Evolutionary conservation across 768 basidiomycete genomes (phyloP), one percentile per base, ranked within the genome.

Genomic region (Tylopilus plumbeoviolaceoides): DNA sequence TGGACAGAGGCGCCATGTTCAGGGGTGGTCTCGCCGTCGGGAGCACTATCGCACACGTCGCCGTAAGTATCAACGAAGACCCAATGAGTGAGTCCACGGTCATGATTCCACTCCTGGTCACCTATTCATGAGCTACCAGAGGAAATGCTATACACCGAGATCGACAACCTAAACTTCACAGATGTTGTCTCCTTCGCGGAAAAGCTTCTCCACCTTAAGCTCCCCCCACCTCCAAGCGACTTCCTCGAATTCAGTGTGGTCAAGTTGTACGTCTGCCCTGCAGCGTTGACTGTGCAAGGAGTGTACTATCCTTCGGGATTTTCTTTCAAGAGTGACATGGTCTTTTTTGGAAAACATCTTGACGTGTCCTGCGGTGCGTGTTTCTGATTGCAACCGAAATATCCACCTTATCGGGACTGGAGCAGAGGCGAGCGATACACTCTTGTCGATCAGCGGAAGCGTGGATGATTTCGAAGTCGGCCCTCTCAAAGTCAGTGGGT

Each of bases 191-290:
- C 46, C 14, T 52, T 56, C 28, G 47, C 45, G 20, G 51, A 53
- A 43, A 56, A 39, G 15, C 46, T 56, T 9, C 28, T 51, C 7
- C 44, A 28, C 9, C 27, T 47, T 14, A 18, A n/a, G 17, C 35
- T 56, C 35, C 50, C 51, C 23, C 39, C 35, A 23, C 51, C 55
- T 5, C 55, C 50, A 18, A 47, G 41, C 10, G 45, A 53, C 40
- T 55, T 56, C 46, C 55, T 56, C 38, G 40, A 47, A 21, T 56
- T 56, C 28, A 4, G 53, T 21, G 41, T 38, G 21, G 14, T 56
- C 42, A 47, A 39, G 46, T 3, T 47, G 17, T 51, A 27, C 35
- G 25, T 56, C 21, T 52, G 45, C 23, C 55, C 49, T 5, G 20
- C 15, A 5, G 46, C 50, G n/a, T 21, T 41, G 27, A 48, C 21